Percentiles rank a stretch among this genome's conserved stretches.
Conservation (phyloP, 208 protist genomes). For the Acanthamoeba triangularis region DNA sequence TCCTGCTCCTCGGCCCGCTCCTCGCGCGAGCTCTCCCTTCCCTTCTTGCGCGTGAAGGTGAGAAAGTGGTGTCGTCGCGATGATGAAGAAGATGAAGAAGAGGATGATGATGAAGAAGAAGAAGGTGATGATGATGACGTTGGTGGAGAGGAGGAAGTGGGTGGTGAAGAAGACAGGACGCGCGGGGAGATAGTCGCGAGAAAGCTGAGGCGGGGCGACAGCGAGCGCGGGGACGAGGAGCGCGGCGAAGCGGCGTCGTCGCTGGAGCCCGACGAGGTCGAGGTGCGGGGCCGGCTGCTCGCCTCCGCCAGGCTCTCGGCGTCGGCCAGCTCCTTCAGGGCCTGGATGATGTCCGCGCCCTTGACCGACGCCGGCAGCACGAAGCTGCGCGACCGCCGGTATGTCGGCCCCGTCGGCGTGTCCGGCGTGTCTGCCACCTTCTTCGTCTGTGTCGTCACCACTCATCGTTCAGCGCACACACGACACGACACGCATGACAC, state of each 20-base stretch:
- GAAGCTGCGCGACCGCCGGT: conserved; percentile 41
- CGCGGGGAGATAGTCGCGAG: not conserved
- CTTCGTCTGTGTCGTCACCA: not conserved
- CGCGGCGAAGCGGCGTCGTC: not conserved
- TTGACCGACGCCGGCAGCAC: not conserved
- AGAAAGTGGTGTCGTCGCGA: conserved; percentile 14
- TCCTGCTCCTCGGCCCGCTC: not conserved
- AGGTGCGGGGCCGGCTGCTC: not conserved
- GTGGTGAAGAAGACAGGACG: not conserved
- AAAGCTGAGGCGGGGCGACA: not conserved
- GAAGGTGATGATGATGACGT: not conserved
- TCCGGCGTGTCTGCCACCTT: not conserved
- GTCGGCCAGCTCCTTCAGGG: conserved; percentile 22
- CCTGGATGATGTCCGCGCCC: not conserved
- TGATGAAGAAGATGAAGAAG: not conserved
- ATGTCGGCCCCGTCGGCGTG: not conserved
- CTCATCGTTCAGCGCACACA: not conserved
- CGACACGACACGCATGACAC: not conserved
- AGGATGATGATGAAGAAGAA: not conserved
- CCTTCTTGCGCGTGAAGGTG: conserved; percentile 19
- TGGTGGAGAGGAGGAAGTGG: not conserved
- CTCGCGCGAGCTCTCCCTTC: not conserved
- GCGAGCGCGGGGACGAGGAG: not conserved
- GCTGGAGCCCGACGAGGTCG: not conserved
- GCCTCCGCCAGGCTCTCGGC: not conserved